Percentiles rank a stretch among this genome's conserved stretches.
phyloP scores from a whole-genome alignment of 2,329 filamentous ascomycete genomes.

The Penicillium decumbens region DNA sequence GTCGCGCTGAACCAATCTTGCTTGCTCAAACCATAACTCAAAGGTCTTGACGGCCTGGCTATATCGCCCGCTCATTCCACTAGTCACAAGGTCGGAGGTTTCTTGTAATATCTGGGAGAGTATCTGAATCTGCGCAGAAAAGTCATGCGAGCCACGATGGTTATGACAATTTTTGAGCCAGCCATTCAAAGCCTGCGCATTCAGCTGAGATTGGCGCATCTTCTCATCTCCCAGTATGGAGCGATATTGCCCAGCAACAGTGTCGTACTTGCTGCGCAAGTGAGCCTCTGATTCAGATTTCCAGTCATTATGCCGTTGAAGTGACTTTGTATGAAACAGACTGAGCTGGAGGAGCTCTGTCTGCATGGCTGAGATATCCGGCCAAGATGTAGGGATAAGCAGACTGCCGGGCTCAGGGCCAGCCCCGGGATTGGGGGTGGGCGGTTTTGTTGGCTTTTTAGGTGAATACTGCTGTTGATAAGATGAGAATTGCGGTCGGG shows the following conservation, averaged over 20 bases:
- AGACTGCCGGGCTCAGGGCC: slow-evolving; percentile 15
- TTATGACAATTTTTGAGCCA: slow-evolving; percentile 34
- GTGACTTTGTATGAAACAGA: slow-evolving; percentile 34
- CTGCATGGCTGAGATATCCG: slow-evolving; percentile 37
- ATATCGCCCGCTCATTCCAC: slow-evolving; percentile 28
- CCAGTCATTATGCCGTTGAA: slow-evolving; percentile 31
- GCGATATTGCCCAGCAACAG: slow-evolving; percentile 34
- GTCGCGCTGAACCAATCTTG: slow-evolving; percentile 24
- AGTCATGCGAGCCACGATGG: slow-evolving; percentile 26
- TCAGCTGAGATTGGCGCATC: slow-evolving; percentile 30
- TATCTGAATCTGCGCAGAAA: slow-evolving; percentile 36
- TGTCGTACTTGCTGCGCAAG: slow-evolving; percentile 34
- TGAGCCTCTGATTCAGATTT: slow-evolving; percentile 27
- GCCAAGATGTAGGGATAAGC: slow-evolving; percentile 29
- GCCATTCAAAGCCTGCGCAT: slow-evolving; percentile 32
- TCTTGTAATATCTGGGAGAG: slow-evolving; percentile 41
- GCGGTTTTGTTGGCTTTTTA: slow-evolving; percentile 33
- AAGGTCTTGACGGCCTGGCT: slow-evolving; percentile 29
- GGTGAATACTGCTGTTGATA: slow-evolving; percentile 39
- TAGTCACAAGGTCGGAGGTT: slow-evolving; percentile 29
- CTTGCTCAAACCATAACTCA: slow-evolving; percentile 35
- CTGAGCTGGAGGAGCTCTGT: slow-evolving; percentile 44
- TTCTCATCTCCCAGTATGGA: slow-evolving; percentile 32
- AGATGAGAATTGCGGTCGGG: slow-evolving; percentile 33
- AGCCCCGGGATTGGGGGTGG: slow-evolving; percentile 16